phyloP scores from a whole-genome alignment of 371 early-diverging fungal species.

The Mortierella polycephala region DNA sequence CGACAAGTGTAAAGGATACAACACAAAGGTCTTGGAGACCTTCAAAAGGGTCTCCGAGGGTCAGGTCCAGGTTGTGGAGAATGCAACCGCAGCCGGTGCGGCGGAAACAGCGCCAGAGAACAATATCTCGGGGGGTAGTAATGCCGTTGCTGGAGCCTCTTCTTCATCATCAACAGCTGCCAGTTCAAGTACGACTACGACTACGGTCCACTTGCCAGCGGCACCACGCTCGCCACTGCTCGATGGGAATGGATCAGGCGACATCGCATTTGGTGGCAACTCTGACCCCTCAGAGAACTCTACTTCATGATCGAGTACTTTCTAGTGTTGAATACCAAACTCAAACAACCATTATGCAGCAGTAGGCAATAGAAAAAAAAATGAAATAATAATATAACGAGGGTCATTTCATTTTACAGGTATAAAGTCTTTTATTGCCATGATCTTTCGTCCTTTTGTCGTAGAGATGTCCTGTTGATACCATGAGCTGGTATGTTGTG shows the following conservation, averaged over 20 bases:
- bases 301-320: background rate
- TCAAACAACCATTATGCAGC: background rate
- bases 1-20: slow-evolving; percentile 86
- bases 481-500: slow-evolving; percentile 1
- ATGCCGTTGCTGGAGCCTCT: slow-evolving; percentile 6
- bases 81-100: slow-evolving; percentile 27
- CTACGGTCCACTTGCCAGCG: slow-evolving; percentile 3
- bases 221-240: slow-evolving; percentile 9
- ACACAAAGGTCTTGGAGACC: slow-evolving; percentile 88
- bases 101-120: slow-evolving; percentile 34
- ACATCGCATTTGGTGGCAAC: slow-evolving; percentile 1
- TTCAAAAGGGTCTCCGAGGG: slow-evolving; percentile 48
- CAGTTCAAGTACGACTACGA: background rate
- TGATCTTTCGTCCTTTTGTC: background rate
- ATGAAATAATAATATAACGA: background rate
- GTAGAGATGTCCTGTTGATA: background rate
- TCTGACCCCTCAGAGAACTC: slow-evolving; percentile 15
- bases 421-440: background rate
- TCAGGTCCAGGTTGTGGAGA: slow-evolving; percentile 29
- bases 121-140: slow-evolving; percentile 33
- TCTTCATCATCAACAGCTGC: background rate
- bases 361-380: background rate
- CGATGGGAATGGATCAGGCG: slow-evolving; percentile 13
- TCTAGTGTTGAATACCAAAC: background rate
- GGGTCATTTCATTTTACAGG: background rate